These are phyloP conservation scores for Adansonia rubrostipa DNA, from an alignment of 441 rosid species.

Conservation along the genomic window DNA sequence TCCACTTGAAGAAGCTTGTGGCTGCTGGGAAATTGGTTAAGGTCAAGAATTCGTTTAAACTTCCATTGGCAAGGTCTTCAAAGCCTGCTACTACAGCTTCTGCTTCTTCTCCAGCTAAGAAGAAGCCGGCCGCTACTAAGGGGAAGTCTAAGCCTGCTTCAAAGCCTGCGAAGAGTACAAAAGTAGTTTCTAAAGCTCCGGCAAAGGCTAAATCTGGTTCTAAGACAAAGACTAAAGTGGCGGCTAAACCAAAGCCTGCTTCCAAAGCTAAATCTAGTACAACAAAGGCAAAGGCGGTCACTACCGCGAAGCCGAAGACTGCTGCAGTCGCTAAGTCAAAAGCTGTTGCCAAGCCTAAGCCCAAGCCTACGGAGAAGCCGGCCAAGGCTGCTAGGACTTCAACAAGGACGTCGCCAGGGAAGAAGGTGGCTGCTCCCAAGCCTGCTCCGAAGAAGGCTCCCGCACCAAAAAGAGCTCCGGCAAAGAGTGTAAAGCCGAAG, in stretches of 20 bases:
- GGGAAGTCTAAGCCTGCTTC: constrained; percentile 38
- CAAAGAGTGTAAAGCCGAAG: constrained; percentile 27
- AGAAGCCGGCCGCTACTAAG: constrained; percentile 33
- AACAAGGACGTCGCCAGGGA: constrained; percentile 61
- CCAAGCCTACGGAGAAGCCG: constrained; percentile 45
- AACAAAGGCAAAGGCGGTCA: constrained; percentile 39
- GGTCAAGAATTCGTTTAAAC: constrained; percentile 75
- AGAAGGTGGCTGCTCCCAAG: constrained; percentile 40
- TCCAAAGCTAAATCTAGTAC: constrained; percentile 38
- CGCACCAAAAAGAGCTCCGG: constrained; percentile 41
- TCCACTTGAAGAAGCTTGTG: constrained; percentile 73
- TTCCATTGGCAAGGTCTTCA: constrained; percentile 47
- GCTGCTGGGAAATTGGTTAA: constrained; percentile 70
- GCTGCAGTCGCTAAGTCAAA: constrained; percentile 39
- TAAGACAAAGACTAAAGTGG: constrained; percentile 54
- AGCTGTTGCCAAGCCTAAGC: constrained; percentile 35
- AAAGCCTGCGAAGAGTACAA: constrained; percentile 36
- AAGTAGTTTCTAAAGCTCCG: constrained; percentile 40
- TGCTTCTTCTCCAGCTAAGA: constrained; percentile 41
- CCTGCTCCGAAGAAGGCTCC: constrained; percentile 46
- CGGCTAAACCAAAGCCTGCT: constrained; percentile 43
- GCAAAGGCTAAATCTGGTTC: constrained; percentile 39
- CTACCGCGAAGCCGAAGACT: constrained; percentile 42
- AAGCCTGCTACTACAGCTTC: constrained; percentile 41
- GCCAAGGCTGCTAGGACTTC: constrained; percentile 56